phyloP scores from a whole-genome alignment of 192 early-diverging fungal species.

The Entomortierella parvispora region DNA sequence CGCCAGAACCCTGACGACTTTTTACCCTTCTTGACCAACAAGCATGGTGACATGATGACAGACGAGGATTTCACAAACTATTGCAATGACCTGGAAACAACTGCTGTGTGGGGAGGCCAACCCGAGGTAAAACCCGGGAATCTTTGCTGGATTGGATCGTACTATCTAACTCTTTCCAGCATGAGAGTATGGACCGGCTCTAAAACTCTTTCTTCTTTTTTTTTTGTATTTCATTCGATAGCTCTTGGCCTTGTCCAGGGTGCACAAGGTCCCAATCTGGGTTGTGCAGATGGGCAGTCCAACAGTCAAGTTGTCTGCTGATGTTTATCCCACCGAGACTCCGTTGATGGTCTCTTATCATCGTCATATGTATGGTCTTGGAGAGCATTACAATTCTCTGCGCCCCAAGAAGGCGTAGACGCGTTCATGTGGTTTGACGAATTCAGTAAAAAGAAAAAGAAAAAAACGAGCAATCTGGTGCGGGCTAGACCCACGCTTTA shows the following conservation, averaged over 20 bases:
- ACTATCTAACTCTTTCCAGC: background rate
- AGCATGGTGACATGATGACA: constrained; percentile 78
- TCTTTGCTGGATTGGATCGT: no score
- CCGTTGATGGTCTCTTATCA: constrained; percentile 87
- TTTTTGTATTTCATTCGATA: constrained; percentile 35
- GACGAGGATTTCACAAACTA: constrained; percentile 77
- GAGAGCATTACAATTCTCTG: constrained; percentile 95
- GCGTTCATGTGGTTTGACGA: no score
- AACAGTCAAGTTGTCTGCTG: constrained; percentile 83
- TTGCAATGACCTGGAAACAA: constrained; percentile 80
- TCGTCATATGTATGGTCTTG: constrained; percentile 90
- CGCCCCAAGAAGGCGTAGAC: constrained; percentile 12
- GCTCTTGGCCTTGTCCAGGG: constrained; percentile 83
- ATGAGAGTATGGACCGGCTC: background rate
- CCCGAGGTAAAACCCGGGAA: constrained; percentile 86
- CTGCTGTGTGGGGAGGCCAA: constrained; percentile 95
- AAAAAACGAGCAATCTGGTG: no score
- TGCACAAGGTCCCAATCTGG: constrained; percentile 80
- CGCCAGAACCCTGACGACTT: constrained; percentile 85
- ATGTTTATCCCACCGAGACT: constrained; percentile 61
- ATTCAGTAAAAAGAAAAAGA: no score
- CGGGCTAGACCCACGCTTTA: no score
- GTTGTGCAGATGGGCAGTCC: constrained; percentile 88
- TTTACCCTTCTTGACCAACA: constrained; percentile 85
- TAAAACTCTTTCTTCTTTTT: background rate